A percentile compares a stretch with the other conserved stretches of the same genome.
Evolutionary conservation across 139 green algal species (phyloP).

Genomic region (Picochlorum sp.): DNA sequence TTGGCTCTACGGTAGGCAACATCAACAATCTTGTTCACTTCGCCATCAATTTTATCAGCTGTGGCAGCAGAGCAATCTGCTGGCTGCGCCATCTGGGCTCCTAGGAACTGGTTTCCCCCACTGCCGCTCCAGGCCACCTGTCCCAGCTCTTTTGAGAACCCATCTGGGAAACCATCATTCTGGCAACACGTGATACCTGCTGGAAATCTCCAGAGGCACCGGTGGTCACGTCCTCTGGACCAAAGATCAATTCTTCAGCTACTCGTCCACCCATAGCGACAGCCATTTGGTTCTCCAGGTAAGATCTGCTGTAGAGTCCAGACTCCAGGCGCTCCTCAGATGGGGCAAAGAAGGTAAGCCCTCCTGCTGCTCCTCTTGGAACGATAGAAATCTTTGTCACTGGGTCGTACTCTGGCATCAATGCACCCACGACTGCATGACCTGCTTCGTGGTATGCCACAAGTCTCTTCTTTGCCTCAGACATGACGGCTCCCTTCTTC

Average conservation of each 20-base stretch:
- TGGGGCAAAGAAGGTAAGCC: constrained; percentile 92
- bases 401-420: constrained; percentile 99
- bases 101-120: constrained; percentile 80
- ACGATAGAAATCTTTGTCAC: constrained; percentile 99
- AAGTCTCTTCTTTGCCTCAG: constrained; percentile 89
- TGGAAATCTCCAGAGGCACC: constrained; percentile 89
- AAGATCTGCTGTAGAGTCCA: constrained; percentile 73
- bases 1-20: constrained; percentile 92
- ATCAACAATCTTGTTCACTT: constrained; percentile 85
- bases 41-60: constrained; percentile 83
- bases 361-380: constrained; percentile 85
- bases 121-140: constrained; percentile 69
- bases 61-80: constrained; percentile 69
- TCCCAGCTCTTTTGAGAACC: constrained; percentile 89
- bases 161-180: constrained; percentile 93
- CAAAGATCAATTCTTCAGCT: constrained; percentile 99
- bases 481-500: constrained; percentile 96
- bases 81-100: constrained; percentile 66
- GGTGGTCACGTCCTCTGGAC: constrained; percentile 93
- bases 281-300: constrained; percentile 64
- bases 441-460: constrained; percentile 97
- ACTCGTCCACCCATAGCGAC: constrained; percentile 89
- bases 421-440: constrained; percentile 86
- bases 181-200: constrained; percentile 48
- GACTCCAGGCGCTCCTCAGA: constrained; percentile 83